phyloP scores from a whole-genome alignment of 306 rosid species.

The Sechiopsis laciniata region DNA sequence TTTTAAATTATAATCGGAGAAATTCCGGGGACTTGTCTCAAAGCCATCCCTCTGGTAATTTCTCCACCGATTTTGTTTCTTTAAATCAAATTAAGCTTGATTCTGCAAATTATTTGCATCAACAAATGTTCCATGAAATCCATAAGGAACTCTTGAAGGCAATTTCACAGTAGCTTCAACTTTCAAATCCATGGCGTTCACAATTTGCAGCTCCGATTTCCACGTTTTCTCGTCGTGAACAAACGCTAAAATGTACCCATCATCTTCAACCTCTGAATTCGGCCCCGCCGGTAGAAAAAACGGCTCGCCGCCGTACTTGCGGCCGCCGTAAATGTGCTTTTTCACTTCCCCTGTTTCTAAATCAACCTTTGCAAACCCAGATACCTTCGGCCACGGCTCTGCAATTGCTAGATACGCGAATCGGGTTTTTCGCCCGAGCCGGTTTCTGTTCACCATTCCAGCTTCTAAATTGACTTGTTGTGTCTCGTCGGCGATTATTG shows the following conservation, averaged over 20 bases:
- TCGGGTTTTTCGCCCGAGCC: constrained; percentile 39
- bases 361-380: constrained; percentile 61
- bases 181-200: constrained; percentile 48
- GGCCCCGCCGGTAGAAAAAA: constrained; percentile 38
- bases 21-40: constrained; percentile 42
- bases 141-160: constrained; percentile 81
- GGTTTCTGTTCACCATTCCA: constrained; percentile 55
- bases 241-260: constrained; percentile 60
- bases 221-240: constrained; percentile 78
- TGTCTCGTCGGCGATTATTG: constrained; percentile 18
- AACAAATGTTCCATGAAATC: constrained; percentile 91
- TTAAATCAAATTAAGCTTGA: constrained; percentile 29
- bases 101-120: constrained; percentile 42
- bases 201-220: constrained; percentile 69
- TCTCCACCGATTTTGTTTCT: constrained; percentile 21
- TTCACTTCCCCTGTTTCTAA: constrained; percentile 37
- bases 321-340: constrained; percentile 39
- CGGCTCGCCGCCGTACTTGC: constrained; percentile 55
- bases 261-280: constrained; percentile 43
- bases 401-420: constrained; percentile 56
- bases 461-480: constrained; percentile 51
- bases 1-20: constrained; percentile 32
- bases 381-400: constrained; percentile 70
- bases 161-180: constrained; percentile 58
- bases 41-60: constrained; percentile 50